Conservation (phyloP, 2,329 filamentous ascomycete genomes). For the Alternaria viburni region DNA sequence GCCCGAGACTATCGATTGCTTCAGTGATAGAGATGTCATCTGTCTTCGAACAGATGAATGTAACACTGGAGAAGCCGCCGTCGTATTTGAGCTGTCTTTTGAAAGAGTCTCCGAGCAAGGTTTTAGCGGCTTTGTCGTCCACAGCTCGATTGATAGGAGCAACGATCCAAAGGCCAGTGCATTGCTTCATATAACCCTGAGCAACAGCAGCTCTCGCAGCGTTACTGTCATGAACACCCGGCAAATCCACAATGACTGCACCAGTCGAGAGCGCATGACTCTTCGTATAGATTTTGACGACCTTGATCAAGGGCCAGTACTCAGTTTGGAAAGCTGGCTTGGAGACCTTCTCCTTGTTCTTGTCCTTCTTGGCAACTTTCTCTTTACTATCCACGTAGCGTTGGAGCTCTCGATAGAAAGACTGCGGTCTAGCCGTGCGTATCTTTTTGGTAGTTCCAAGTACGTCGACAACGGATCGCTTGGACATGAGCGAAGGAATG, state of each 20-base stretch:
- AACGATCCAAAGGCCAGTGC: slow-evolving; percentile 67
- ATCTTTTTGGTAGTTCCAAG: slow-evolving; percentile 57
- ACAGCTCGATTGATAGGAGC: slow-evolving; percentile 67
- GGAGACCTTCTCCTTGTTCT: slow-evolving; percentile 34
- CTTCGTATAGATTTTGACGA: slow-evolving; percentile 60
- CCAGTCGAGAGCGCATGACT: slow-evolving; percentile 60
- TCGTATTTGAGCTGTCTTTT: slow-evolving; percentile 67
- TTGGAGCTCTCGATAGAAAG: slow-evolving; percentile 57
- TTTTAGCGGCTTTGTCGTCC: slow-evolving; percentile 65
- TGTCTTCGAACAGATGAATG: slow-evolving; percentile 68
- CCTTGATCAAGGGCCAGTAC: slow-evolving; percentile 62
- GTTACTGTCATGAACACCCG: slow-evolving; percentile 66
- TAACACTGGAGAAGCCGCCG: slow-evolving; percentile 59
- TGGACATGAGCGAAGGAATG: slow-evolving; percentile 52
- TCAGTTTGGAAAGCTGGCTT: slow-evolving; percentile 37
- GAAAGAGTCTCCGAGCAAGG: slow-evolving; percentile 63
- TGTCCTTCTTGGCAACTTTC: slow-evolving; percentile 47
- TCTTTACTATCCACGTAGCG: slow-evolving; percentile 64
- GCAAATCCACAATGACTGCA: slow-evolving; percentile 64
- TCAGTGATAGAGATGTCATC: slow-evolving; percentile 64
- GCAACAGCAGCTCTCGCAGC: slow-evolving; percentile 65
- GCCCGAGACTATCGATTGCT: slow-evolving; percentile 48
- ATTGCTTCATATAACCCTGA: slow-evolving; percentile 65
- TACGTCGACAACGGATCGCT: slow-evolving; percentile 48
- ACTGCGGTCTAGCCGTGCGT: slow-evolving; percentile 40